Conservation (phyloP, 1,139 yeast genomes). For the Blastobotrys ciferrii region DNA sequence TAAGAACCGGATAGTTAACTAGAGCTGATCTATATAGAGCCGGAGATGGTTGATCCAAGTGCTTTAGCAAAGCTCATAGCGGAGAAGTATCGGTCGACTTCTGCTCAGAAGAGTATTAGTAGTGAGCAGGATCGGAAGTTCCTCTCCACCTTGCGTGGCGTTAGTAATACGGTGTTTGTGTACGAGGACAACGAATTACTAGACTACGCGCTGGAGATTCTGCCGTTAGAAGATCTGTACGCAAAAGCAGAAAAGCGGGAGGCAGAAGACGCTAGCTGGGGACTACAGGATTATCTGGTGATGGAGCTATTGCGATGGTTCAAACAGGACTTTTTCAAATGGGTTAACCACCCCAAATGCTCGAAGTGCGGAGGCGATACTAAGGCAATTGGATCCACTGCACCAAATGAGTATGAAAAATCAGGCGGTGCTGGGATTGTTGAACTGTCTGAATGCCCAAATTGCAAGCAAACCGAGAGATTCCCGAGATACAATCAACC, state of each 20-base stretch:
- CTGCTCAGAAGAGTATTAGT: neutral
- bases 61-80: slow-evolving; percentile 13
- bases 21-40: no score
- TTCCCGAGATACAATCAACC: slow-evolving; percentile 81
- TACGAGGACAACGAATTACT: slow-evolving; percentile 38
- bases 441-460: slow-evolving; percentile 62
- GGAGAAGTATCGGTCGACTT: slow-evolving; percentile 10
- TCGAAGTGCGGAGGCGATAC: slow-evolving; percentile 50
- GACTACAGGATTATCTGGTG: slow-evolving; percentile 69
- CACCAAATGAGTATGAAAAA: slow-evolving; percentile 45
- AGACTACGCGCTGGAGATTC: slow-evolving; percentile 41
- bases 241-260: slow-evolving; percentile 41
- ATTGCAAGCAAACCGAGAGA: slow-evolving; percentile 48
- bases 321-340: slow-evolving; percentile 72
- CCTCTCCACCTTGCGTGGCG: slow-evolving; percentile 8
- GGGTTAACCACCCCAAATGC: slow-evolving; percentile 79
- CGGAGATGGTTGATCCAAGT: slow-evolving; percentile 8
- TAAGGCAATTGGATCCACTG: slow-evolving; percentile 35
- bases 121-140: slow-evolving; percentile 1
- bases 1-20: no score
- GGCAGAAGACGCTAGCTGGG: slow-evolving; percentile 37
- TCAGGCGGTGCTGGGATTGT: slow-evolving; percentile 48
- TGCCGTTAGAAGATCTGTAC: slow-evolving; percentile 40
- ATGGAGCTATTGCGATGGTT: slow-evolving; percentile 68
- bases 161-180: slow-evolving; percentile 31